Evolutionary conservation across 306 rosid species (phyloP), one percentile per base, ranked within the genome.

Genomic region (Albizia julibrissin): DNA sequence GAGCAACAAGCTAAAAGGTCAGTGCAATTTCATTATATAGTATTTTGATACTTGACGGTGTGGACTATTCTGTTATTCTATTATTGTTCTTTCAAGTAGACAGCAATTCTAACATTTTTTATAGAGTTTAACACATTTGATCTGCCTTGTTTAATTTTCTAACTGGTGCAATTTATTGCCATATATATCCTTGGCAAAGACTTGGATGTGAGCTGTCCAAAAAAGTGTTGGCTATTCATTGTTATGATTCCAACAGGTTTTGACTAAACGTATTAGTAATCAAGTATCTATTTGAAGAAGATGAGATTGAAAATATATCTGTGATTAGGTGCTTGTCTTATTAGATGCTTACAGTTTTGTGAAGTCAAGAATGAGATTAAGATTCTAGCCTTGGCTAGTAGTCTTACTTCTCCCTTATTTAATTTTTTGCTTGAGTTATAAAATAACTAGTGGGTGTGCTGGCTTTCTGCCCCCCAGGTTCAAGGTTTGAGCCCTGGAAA

Each of bases 1-100:
- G 99, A 95, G 85, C 91, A 87, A 74, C 99, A 95, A 90, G 92
- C 98, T 64, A 92, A 86, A 82, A 95, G 99, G 99, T 69, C 54
- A 22, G 74, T 44, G 8, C 37, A 71, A 24, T 71, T 44, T 71
- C 58, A 7, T 44, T 14, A 22, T 43, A 24, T 24, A 5, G 50
- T 37, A 22, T 66, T 66, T 9, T 29, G 24, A 16, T 66, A 16
- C 14, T 68, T 16, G 49, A 69, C 52, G 50, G 61, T 33, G 10
- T 76, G 71, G 33, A 18, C 24, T 66, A 66, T 34, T 15, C 24
- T 66, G 44, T 66, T 16, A 66, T 34, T 66, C 21, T 66, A 18
- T 66, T 5, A 11, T 69, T 82, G 8, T 59, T 59, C 66, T 22
- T 50, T n/a, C 43, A 46, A n/a, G 47, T 19, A 29, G 42, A 78